Conservation (phyloP, 1,284 basidiomycete genomes). For the Cutaneotrichosporon sp. region DNA sequence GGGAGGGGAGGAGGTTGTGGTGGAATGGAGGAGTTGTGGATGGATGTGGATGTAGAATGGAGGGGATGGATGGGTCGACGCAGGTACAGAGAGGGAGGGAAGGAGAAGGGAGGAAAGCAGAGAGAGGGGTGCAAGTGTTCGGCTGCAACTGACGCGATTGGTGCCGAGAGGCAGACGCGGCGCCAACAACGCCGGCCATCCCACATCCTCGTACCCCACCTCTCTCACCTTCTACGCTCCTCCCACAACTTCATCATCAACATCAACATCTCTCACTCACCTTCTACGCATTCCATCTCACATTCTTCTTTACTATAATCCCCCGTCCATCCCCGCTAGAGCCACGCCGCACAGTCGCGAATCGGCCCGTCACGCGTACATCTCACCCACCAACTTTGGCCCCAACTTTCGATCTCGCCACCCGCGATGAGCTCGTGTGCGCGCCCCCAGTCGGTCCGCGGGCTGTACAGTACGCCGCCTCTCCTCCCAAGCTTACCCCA, state of each 20-base stretch:
- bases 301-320: background rate
- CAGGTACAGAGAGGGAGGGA: background rate
- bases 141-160: slow-evolving; percentile 12
- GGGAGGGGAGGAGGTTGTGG: no score
- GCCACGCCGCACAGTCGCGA: background rate
- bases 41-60: no score
- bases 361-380: background rate
- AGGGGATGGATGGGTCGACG: no score
- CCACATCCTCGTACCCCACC: background rate
- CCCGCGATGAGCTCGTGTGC: slow-evolving; percentile 22
- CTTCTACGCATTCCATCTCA: background rate
- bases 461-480: slow-evolving; percentile 33
- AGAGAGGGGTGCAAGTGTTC: no score
- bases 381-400: background rate
- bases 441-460: slow-evolving; percentile 30
- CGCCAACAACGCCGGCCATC: background rate
- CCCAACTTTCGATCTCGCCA: background rate
- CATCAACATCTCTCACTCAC: background rate
- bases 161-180: slow-evolving; percentile 15
- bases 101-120: no score
- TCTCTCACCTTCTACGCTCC: background rate
- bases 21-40: no score
- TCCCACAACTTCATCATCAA: background rate
- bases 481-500: slow-evolving; percentile 17
- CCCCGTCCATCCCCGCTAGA: no score